phyloP scores from a whole-genome alignment of 2,329 filamentous ascomycete species.

The Didymella arachidicola region DNA sequence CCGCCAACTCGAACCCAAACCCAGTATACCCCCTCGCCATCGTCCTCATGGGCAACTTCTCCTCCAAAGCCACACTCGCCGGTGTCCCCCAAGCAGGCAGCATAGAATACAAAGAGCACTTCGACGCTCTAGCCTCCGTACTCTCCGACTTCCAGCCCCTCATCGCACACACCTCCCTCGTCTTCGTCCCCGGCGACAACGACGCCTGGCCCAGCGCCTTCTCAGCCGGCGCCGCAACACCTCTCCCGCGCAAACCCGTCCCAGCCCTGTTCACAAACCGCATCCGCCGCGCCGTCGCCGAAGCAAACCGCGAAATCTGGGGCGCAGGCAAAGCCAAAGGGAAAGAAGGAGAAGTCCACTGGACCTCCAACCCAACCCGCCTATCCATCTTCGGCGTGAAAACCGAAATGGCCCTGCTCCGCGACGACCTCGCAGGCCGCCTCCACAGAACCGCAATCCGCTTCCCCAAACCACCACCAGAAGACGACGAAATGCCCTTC shows the following conservation, averaged over 20 bases:
- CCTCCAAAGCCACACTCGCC: slow-evolving; percentile 63
- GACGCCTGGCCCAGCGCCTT: slow-evolving; percentile 96
- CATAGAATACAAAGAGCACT: slow-evolving; percentile 96
- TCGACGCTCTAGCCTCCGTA: slow-evolving; percentile 83
- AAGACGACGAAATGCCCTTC: slow-evolving; percentile 30
- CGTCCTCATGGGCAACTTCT: slow-evolving; percentile 86
- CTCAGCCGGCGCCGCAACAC: slow-evolving; percentile 73
- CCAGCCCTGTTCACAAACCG: slow-evolving; percentile 91
- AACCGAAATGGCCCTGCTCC: slow-evolving; percentile 85
- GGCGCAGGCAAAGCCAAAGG: slow-evolving; percentile 55
- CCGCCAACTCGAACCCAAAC: slow-evolving; percentile 61
- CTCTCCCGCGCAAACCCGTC: slow-evolving; percentile 74
- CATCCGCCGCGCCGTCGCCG: slow-evolving; percentile 79
- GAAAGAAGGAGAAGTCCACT: slow-evolving; percentile 75
- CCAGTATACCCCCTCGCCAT: slow-evolving; percentile 76
- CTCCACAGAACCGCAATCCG: slow-evolving; percentile 78
- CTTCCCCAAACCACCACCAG: slow-evolving; percentile 60
- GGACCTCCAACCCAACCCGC: slow-evolving; percentile 87
- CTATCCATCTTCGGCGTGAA: slow-evolving; percentile 85
- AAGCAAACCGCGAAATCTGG: slow-evolving; percentile 74
- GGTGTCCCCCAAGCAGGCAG: slow-evolving; percentile 76
- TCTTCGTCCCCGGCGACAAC: slow-evolving; percentile 95
- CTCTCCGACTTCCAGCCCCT: slow-evolving; percentile 84
- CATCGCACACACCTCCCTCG: slow-evolving; percentile 79
- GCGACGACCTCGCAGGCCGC: slow-evolving; percentile 84